These are phyloP conservation scores for Tetracladium maxilliforme DNA, from an alignment of 2,329 filamentous ascomycete species.

Conservation along the genomic window DNA sequence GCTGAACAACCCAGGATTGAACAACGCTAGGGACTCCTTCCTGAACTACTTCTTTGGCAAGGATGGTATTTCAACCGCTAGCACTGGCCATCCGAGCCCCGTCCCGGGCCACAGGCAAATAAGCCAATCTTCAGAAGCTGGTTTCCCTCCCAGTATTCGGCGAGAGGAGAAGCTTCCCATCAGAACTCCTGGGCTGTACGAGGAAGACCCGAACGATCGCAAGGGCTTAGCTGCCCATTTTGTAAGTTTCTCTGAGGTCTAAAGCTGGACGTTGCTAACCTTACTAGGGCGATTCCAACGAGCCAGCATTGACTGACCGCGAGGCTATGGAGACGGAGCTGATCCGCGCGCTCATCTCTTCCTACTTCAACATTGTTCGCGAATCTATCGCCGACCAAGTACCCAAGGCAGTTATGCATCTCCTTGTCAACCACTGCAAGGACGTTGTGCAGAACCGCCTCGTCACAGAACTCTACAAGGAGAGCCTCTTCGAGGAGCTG, in stretches of 20 bases:
- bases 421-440: conserved; percentile 96
- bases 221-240: conserved; percentile 35
- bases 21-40: conserved; percentile 73
- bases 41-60: conserved; percentile 99
- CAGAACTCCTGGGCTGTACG: conserved; percentile 23
- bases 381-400: conserved; percentile 98
- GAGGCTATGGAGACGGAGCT: conserved; percentile 96
- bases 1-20: conserved; percentile 42
- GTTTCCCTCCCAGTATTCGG: conserved; percentile 71
- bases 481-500: conserved; percentile 78
- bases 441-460: conserved; percentile 95
- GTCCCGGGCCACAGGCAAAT: conserved; percentile 45
- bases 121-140: conserved; percentile 66
- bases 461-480: conserved; percentile 90
- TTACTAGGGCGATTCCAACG: conserved; percentile 41
- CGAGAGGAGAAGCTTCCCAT: conserved; percentile 41
- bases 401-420: conserved; percentile 96
- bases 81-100: conserved; percentile 18
- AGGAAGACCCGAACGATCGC: conserved; percentile 19
- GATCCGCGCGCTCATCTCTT: conserved; percentile 89
- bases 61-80: conserved; percentile 44
- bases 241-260: conserved; percentile 44
- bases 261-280: conserved; percentile 8
- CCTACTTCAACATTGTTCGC: conserved; percentile 97
- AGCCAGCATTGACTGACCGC: conserved; percentile 83